Conservation (phyloP, 495 filamentous ascomycete species). For the Opeltia flavorubescens region DNA sequence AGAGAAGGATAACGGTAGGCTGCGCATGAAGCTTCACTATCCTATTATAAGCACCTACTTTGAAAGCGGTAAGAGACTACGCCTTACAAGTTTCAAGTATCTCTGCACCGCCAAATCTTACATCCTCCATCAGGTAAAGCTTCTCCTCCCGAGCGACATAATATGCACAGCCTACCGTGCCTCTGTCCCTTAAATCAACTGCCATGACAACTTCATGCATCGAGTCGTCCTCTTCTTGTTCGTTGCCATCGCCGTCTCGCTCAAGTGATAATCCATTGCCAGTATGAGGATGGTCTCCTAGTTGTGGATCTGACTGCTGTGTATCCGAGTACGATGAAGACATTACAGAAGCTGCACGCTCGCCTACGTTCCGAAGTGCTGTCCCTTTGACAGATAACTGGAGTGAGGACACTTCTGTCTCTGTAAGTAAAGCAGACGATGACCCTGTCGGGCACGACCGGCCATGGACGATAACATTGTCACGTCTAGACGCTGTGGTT, state of each 20-base stretch:
- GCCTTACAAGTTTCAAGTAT: constrained; percentile 53
- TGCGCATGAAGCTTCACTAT: constrained; percentile 58
- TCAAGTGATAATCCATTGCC: not conserved
- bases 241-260: constrained; percentile 16
- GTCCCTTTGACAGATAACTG: too few relatives aligned
- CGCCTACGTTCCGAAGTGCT: too few relatives aligned
- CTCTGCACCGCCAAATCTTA: constrained; percentile 54
- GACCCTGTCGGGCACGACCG: not conserved
- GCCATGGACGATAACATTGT: not conserved
- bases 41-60: not conserved
- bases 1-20: constrained; percentile 67
- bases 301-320: not conserved
- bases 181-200: constrained; percentile 57
- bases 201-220: constrained; percentile 73
- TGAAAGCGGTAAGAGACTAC: constrained; percentile 3
- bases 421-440: too few relatives aligned
- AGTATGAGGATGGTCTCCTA: constrained; percentile 4
- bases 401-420: too few relatives aligned
- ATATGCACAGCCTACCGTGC: constrained; percentile 74
- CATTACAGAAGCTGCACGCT: too few relatives aligned
- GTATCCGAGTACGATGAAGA: not conserved
- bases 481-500: not conserved
- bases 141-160: constrained; percentile 63
- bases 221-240: constrained; percentile 39
- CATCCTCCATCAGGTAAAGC: constrained; percentile 69